phyloP scores from a whole-genome alignment of 2,329 filamentous ascomycete species.

The Aspergillus tanneri region DNA sequence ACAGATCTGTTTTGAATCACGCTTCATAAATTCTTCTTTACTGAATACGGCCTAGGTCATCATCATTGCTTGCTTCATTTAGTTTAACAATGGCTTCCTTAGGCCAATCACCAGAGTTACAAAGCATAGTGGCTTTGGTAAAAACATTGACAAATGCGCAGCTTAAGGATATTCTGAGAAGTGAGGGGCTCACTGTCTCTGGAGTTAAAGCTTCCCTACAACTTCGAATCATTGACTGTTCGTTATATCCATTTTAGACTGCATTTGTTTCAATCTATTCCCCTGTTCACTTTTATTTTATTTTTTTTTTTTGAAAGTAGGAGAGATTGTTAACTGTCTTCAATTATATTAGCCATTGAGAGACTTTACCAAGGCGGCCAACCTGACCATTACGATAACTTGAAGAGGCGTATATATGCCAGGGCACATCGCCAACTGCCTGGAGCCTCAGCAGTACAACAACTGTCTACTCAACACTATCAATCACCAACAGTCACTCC shows the following conservation, averaged over 20 bases:
- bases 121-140: conserved; percentile 45
- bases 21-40: conserved; percentile 20
- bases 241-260: conserved; percentile 40
- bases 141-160: conserved; percentile 63
- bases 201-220: conserved; percentile 86
- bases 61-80: not conserved
- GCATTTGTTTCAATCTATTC: not conserved
- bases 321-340: not conserved
- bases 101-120: conserved; percentile 42
- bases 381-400: conserved; percentile 31
- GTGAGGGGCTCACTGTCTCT: conserved; percentile 71
- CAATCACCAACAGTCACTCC: conserved; percentile 26
- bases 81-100: conserved; percentile 37
- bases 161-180: conserved; percentile 72
- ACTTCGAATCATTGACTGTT: conserved; percentile 73
- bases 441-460: conserved; percentile 25
- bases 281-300: not conserved
- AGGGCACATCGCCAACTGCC: conserved; percentile 30
- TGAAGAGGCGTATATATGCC: conserved; percentile 35
- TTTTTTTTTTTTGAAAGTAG: not conserved
- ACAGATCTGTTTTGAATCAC: conserved; percentile 24
- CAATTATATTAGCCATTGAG: conserved; percentile 27
- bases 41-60: not conserved
- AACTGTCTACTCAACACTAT: conserved; percentile 25
- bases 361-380: conserved; percentile 23